Evolutionary conservation across 352 stramenopile genomes (phyloP).

Genomic region (Phytophthora megakarya): DNA sequence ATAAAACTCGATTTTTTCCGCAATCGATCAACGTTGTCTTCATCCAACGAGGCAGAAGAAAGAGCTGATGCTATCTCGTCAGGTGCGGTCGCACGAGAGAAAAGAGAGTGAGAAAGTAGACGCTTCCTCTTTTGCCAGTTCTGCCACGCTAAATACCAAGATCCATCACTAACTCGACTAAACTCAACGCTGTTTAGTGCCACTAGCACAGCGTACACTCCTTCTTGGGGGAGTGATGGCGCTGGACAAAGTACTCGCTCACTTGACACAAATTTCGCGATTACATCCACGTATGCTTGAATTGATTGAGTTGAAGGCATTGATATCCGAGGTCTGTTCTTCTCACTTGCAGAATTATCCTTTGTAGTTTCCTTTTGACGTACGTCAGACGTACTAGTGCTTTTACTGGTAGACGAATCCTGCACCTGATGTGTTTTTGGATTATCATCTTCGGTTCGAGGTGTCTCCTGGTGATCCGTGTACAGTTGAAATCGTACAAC

Average conservation of each 20-base stretch:
- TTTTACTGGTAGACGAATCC: not conserved
- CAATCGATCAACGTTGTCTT: conserved; percentile 33
- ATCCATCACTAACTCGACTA: conserved; percentile 48
- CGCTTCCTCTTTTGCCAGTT: conserved; percentile 84
- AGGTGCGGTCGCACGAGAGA: conserved; percentile 22
- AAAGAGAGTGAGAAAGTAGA: conserved; percentile 45
- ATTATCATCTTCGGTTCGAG: conserved; percentile 19
- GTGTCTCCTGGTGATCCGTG: conserved; percentile 12
- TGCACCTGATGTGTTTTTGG: not conserved
- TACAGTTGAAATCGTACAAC: conserved; percentile 68
- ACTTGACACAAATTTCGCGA: conserved; percentile 52
- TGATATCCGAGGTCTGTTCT: not conserved
- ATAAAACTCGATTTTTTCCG: conserved; percentile 53
- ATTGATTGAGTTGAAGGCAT: not conserved
- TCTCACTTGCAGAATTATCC: not conserved
- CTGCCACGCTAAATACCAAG: conserved; percentile 83
- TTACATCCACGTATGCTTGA: conserved; percentile 26
- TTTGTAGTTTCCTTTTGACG: conserved; percentile 1
- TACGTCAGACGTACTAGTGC: conserved; percentile 10
- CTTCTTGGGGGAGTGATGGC: conserved; percentile 63
- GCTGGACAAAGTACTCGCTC: conserved; percentile 50
- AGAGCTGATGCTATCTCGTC: conserved; percentile 22
- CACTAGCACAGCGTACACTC: conserved; percentile 68
- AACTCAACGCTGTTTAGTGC: conserved; percentile 76
- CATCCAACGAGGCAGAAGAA: conserved; percentile 26